Conservation (phyloP, 2,329 filamentous ascomycete genomes). For the Venturia nashicola region DNA sequence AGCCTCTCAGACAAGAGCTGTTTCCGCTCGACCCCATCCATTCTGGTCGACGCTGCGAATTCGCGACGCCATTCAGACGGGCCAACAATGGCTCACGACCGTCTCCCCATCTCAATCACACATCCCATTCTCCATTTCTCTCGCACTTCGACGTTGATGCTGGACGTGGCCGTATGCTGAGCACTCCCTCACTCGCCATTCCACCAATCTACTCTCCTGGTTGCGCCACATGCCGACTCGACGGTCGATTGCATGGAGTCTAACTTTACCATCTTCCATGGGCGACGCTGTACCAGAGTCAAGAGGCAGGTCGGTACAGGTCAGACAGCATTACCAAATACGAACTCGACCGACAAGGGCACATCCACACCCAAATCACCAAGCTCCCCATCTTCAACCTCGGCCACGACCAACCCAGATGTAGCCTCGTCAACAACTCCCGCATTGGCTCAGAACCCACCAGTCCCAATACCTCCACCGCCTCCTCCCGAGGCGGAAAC, state of each 20-base stretch:
- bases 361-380: not conserved
- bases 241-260: conserved; percentile 7
- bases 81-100: not conserved
- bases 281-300: conserved; percentile 8
- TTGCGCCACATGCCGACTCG: conserved; percentile 1
- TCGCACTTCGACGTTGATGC: not conserved
- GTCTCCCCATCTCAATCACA: no score
- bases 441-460: not conserved
- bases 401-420: not conserved
- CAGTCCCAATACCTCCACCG: conserved; percentile 4
- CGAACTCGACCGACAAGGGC: not conserved
- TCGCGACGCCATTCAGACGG: conserved; percentile 3
- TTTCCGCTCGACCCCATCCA: not conserved
- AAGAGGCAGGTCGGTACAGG: conserved; percentile 2
- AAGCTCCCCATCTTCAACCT: not conserved
- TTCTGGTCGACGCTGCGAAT: not conserved
- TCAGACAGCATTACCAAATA: not conserved
- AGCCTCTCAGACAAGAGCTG: not conserved
- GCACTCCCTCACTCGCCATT: not conserved
- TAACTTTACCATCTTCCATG: conserved; percentile 5
- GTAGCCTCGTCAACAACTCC: not conserved
- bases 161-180: not conserved
- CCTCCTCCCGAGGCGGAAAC: conserved; percentile 3
- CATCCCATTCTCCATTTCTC: not conserved
- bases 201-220: not conserved